Conservation (phyloP, 2,329 filamentous ascomycete genomes). For the Talaromyces sp. region DNA sequence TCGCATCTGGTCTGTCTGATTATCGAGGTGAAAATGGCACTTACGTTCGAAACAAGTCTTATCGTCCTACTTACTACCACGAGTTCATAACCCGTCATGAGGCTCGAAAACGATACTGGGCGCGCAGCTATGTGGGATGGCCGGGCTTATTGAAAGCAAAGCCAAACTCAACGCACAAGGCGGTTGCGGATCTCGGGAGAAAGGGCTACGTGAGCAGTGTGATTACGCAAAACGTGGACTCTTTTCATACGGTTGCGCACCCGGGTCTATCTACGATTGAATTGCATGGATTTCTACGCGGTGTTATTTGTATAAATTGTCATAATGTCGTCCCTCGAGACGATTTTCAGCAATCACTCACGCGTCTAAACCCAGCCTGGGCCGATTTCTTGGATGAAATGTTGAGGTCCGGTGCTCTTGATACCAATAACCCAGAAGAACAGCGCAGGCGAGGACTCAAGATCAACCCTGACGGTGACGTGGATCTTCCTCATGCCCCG, state of each 20-base stretch:
- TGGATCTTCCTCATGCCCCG: conserved; percentile 78
- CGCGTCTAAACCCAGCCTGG: conserved; percentile 81
- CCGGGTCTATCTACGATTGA: conserved; percentile 71
- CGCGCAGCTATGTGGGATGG: conserved; percentile 90
- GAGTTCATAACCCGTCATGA: conserved; percentile 82
- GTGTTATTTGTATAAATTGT: conserved; percentile 76
- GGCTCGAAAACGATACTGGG: conserved; percentile 90
- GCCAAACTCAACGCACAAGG: conserved; percentile 75
- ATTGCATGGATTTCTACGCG: conserved; percentile 83
- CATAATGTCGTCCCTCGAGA: conserved; percentile 64
- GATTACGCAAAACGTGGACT: conserved; percentile 96
- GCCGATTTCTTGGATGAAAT: conserved; percentile 67
- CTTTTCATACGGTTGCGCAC: conserved; percentile 77
- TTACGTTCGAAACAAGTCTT: conserved; percentile 84
- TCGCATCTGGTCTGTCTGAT: conserved; percentile 87
- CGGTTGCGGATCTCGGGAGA: conserved; percentile 65
- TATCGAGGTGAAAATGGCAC: conserved; percentile 87
- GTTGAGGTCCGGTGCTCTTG: conserved; percentile 66
- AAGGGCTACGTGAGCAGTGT: conserved; percentile 70
- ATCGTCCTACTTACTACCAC: conserved; percentile 86
- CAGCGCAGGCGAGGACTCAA: conserved; percentile 64
- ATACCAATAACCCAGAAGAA: conserved; percentile 69
- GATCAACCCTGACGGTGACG: conserved; percentile 90
- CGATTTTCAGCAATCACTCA: conserved; percentile 69
- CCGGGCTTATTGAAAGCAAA: conserved; percentile 69